Evolutionary conservation across 768 basidiomycete genomes (phyloP), one percentile per base, ranked within the genome.

Genomic region (Crepidotus variabilis): DNA sequence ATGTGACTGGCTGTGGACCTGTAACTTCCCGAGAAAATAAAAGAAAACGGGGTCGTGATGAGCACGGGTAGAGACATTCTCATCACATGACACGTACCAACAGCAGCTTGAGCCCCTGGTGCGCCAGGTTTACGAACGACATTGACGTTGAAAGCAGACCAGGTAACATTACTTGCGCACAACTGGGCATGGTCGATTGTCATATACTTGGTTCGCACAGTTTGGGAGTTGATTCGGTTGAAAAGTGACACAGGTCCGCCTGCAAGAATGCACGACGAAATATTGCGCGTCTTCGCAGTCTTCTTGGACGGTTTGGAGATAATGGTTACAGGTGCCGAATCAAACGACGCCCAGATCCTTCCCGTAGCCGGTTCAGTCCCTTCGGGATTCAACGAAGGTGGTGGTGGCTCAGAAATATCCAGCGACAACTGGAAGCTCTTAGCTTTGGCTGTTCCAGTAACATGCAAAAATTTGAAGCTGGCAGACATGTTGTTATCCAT

Each of bases 231-330:
- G 80, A 98, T 93, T 65, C 94, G 88, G 70, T 94, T 94, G 81
- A 94, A 96, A 48, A 98, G 82, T 52, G 92, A 92, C 51, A 98
- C 91, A 34, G 92, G 89, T 20, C 92, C 90, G 49, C 90, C 89
- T 24, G 88, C 88, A 54, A 93, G 81, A 70, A 97, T 93, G 75
- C 93, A 95, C 20, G 87, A 92, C 46, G 87, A 88, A 67, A 90
- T 89, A 76, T 91, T 88, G 75, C 94, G 88, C 64, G 94, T 94
- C 76, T 95, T 96, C 56, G 92, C 92, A 9, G 93, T 96, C 79
- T 94, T 95, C 82, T 95, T 95, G 57, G 93, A 94, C 33, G 94
- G 94, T 71, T 97, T 97, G 65, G 94, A 95, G 66, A 98, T 94
- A 73, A 97, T 94, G 47, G 90, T 88, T 64, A 98, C 88, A 48